A percentile compares a stretch with the other conserved stretches of the same genome.
Conservation (phyloP, 169 alveolate species). For the Eimeria nieschulzi region DNA sequence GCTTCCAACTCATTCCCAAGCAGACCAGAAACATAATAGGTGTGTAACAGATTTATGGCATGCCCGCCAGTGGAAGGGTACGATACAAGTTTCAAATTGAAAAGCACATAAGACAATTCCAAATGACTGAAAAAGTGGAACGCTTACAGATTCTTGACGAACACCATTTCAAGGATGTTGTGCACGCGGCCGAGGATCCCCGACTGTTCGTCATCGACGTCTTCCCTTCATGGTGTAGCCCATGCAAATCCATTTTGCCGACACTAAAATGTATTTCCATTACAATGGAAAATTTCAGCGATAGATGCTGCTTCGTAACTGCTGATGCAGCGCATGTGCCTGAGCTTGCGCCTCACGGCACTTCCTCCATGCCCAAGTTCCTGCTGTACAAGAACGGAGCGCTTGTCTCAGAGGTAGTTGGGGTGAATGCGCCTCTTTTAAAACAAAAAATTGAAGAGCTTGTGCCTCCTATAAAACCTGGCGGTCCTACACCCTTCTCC, state of each 20-base stretch:
- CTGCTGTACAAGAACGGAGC: constrained; percentile 52
- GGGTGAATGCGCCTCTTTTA: constrained; percentile 39
- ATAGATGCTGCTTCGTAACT: constrained; percentile 13
- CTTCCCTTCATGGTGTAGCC: constrained; percentile 14
- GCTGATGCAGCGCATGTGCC: constrained; percentile 38
- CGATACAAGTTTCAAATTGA: too few species aligned
- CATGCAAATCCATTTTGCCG: constrained; percentile 32
- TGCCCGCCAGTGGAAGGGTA: too few species aligned
- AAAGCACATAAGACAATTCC: background rate
- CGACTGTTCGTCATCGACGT: constrained; percentile 45
- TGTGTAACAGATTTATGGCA: too few species aligned
- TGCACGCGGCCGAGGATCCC: constrained; percentile 9
- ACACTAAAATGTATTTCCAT: background rate
- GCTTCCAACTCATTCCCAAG: too few species aligned
- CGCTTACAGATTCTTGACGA: constrained; percentile 15
- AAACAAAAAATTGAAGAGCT: background rate
- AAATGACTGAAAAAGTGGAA: background rate
- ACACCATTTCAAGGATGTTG: constrained; percentile 23
- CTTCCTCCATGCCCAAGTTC: constrained; percentile 17
- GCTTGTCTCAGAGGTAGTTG: constrained; percentile 8
- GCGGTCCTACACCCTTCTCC: background rate
- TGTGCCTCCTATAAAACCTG: background rate
- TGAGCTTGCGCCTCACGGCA: background rate
- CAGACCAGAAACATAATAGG: too few species aligned
- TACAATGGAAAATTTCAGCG: constrained; percentile 24